Evolutionary conservation across 805 yeast genomes (phyloP), one percentile per base, ranked within the genome.

Genomic region (Hanseniaspora lachancei): DNA sequence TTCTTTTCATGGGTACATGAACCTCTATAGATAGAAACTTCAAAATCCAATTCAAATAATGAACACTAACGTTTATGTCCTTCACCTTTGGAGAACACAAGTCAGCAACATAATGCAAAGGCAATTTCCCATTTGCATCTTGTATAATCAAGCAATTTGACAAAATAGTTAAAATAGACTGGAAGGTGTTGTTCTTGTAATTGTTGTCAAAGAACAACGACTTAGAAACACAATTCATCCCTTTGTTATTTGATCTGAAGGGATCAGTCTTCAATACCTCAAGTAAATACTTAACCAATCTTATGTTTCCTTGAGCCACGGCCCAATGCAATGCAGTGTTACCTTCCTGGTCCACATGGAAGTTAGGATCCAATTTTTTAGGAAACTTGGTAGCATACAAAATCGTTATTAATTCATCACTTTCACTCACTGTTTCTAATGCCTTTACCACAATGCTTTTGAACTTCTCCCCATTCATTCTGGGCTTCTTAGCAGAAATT

Each of bases 321-420:
- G 95, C 93, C 95, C 95, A 86, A 66, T 86, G 95, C 54, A 86
- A 72, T 1, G 89, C 79, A 0, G 89, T 81, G 63, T 86, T 89
- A 0, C 91, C 91, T 60, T 86, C 93, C 58, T 80, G 80, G 62
- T 86, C 95, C 21, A 86, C 80, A 2, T 82, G 75, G 58, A 77
- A 82, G 64, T 83, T 79, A 53, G 84, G 77, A 61, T 81, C 77
- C 57, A 83, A 79, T 61, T 79, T 78, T 39, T 72, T 69, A 0
- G 91, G 89, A 6, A 38, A 35, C n/a, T 39, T 44, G 6, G 24
- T 44, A 12, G 35, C 40, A 86, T 84, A 52, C 73, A 69, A 34
- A 73, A 66, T n/a, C 3, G 47, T 53, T 3, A 53, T 27, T 15
- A 65, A 65, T 29, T 64, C 63, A 16, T 64, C 64, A 1, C 67